Evolutionary conservation across 2,329 filamentous ascomycete genomes (phyloP).

Genomic region (Penicillium sp.): DNA sequence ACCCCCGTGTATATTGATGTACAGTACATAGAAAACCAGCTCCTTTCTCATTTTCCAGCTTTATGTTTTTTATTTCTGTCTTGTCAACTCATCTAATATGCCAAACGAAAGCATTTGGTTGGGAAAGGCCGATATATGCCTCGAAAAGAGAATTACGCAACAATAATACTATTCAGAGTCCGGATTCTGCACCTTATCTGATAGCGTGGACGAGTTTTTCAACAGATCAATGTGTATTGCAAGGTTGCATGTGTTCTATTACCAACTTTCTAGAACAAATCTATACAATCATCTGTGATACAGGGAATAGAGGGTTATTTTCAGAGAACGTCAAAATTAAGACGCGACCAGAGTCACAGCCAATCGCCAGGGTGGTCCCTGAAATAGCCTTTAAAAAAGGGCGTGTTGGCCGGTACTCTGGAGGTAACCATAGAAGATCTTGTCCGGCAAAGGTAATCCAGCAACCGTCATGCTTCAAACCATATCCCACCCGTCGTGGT

Average conservation of each 20-base stretch:
- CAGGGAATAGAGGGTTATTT: neutral
- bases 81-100: too few relatives aligned
- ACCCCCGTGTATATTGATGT: conserved; percentile 32
- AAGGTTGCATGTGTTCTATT: too few relatives aligned
- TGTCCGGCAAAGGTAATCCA: neutral
- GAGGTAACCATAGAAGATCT: neutral
- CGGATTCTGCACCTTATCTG: too few relatives aligned
- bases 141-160: too few relatives aligned
- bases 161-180: too few relatives aligned
- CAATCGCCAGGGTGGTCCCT: neutral
- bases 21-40: conserved; percentile 32
- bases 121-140: too few relatives aligned
- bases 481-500: neutral
- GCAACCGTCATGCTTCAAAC: neutral
- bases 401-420: neutral
- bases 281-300: neutral
- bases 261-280: neutral
- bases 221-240: too few relatives aligned
- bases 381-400: neutral
- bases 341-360: neutral
- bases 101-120: too few relatives aligned
- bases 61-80: too few relatives aligned
- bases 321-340: neutral
- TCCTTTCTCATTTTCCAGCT: conserved; percentile 9
- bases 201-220: too few relatives aligned